Conservation (phyloP, 352 stramenopile genomes). For the Pythium biforme region DNA sequence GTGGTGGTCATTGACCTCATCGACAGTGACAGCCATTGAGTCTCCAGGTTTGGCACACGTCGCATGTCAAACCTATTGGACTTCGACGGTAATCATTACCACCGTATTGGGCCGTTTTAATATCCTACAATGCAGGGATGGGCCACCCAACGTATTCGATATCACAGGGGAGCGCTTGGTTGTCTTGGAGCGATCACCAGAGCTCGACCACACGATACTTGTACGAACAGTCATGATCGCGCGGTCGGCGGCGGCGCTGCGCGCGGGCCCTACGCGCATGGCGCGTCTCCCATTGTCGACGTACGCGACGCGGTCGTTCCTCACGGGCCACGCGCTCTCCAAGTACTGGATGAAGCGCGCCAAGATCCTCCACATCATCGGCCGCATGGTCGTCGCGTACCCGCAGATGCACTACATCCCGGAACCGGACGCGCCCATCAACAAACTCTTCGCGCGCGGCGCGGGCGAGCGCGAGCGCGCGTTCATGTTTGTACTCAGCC, state of each 20-base stretch:
- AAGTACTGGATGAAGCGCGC: conserved; percentile 27
- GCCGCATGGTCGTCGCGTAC: conserved; percentile 36
- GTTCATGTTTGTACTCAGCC: conserved; percentile 48
- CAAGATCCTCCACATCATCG: conserved; percentile 44
- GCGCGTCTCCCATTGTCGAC: neutral
- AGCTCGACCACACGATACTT: neutral
- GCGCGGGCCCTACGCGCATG: neutral
- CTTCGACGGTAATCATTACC: neutral
- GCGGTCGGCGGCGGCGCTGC: neutral
- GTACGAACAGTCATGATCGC: neutral
- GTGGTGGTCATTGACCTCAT: conserved; percentile 12
- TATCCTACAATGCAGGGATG: neutral
- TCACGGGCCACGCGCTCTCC: conserved; percentile 1
- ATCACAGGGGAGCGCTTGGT: neutral
- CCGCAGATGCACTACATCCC: conserved; percentile 37
- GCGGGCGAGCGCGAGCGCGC: conserved; percentile 35
- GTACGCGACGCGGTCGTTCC: conserved; percentile 14
- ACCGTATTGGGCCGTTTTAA: neutral
- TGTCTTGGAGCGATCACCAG: neutral
- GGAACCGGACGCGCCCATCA: conserved; percentile 30
- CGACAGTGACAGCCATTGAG: conserved; percentile 3
- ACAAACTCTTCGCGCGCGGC: conserved; percentile 28
- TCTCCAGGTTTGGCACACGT: conserved; percentile 1
- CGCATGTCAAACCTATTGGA: conserved; percentile 5
- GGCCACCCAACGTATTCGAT: neutral